These are phyloP conservation scores for Kodamaea sp. DNA, from an alignment of 1,139 yeast genomes.

Conservation along the genomic window DNA sequence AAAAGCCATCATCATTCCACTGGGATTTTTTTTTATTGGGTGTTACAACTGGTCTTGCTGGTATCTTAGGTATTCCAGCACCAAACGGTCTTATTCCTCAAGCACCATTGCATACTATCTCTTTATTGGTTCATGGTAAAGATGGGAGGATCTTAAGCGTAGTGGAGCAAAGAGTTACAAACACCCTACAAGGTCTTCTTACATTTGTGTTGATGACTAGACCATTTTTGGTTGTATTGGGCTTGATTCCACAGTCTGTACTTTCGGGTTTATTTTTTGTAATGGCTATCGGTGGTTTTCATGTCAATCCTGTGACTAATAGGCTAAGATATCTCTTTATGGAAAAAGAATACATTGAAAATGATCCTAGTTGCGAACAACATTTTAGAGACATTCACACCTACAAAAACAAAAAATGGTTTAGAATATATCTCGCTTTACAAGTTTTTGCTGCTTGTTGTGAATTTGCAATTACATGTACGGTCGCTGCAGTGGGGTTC, in stretches of 20 bases:
- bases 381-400: slow-evolving; percentile 31
- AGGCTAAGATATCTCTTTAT: slow-evolving; percentile 61
- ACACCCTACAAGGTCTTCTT: slow-evolving; percentile 77
- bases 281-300: slow-evolving; percentile 83
- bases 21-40: slow-evolving; percentile 89
- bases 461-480: slow-evolving; percentile 82
- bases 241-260: slow-evolving; percentile 90
- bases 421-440: slow-evolving; percentile 52
- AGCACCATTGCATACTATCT: slow-evolving; percentile 87
- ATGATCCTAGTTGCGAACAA: slow-evolving; percentile 36
- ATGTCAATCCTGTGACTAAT: slow-evolving; percentile 60
- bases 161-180: slow-evolving; percentile 86
- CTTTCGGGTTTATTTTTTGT: slow-evolving; percentile 88
- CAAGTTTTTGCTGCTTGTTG: slow-evolving; percentile 68
- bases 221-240: slow-evolving; percentile 76
- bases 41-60: slow-evolving; percentile 80
- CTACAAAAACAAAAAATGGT: slow-evolving; percentile 44
- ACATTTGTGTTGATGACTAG: slow-evolving; percentile 86
- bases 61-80: slow-evolving; percentile 86
- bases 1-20: slow-evolving; percentile 86
- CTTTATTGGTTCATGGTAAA: slow-evolving; percentile 62
- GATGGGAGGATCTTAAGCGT: slow-evolving; percentile 50
- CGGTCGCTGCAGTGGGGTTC: slow-evolving; percentile 91
- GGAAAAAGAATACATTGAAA: slow-evolving; percentile 47
- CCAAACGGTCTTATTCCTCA: slow-evolving; percentile 97